phyloP scores from a whole-genome alignment of 768 basidiomycete genomes.

The Termitomyces sp. region DNA sequence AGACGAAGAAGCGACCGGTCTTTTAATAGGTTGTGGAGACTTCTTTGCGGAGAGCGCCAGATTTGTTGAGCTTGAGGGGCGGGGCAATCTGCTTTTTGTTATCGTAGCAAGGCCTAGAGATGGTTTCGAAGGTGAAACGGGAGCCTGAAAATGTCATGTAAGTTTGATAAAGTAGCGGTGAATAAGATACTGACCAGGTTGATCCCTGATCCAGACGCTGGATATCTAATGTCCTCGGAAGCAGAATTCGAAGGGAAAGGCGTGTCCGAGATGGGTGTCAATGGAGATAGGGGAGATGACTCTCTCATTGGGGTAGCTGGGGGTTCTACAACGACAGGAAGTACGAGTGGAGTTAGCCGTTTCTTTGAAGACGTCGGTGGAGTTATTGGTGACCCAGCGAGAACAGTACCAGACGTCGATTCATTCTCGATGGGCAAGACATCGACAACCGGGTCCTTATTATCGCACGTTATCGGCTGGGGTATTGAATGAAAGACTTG shows the following conservation, averaged over 20 bases:
- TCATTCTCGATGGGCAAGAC: neutral
- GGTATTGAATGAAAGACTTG: slow-evolving; percentile 5
- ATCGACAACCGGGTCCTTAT: neutral
- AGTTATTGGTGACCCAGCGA: neutral
- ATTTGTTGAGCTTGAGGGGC: slow-evolving; percentile 18
- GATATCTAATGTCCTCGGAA: slow-evolving; percentile 16
- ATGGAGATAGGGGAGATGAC: slow-evolving; percentile 28
- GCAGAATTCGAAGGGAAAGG: slow-evolving; percentile 24
- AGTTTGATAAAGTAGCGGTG: neutral
- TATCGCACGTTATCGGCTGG: slow-evolving; percentile 5
- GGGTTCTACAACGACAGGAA: slow-evolving; percentile 8
- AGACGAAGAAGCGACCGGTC: neutral
- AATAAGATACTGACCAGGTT: slow-evolving; percentile 16
- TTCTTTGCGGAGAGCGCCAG: neutral
- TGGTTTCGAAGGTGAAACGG: slow-evolving; percentile 9
- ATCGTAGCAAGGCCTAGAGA: slow-evolving; percentile 8
- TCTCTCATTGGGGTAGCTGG: slow-evolving; percentile 19
- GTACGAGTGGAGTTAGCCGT: neutral
- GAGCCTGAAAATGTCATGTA: neutral
- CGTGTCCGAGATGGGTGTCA: slow-evolving; percentile 49
- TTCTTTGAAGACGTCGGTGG: neutral
- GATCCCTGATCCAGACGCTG: slow-evolving; percentile 18
- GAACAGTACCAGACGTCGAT: neutral
- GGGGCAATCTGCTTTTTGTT: slow-evolving; percentile 27
- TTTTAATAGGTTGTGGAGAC: neutral